Percentiles rank a stretch among this genome's conserved stretches.
These are phyloP conservation scores for Gracilaria domingensis DNA, from an alignment of 23 red algal species.

Conservation along the genomic window DNA sequence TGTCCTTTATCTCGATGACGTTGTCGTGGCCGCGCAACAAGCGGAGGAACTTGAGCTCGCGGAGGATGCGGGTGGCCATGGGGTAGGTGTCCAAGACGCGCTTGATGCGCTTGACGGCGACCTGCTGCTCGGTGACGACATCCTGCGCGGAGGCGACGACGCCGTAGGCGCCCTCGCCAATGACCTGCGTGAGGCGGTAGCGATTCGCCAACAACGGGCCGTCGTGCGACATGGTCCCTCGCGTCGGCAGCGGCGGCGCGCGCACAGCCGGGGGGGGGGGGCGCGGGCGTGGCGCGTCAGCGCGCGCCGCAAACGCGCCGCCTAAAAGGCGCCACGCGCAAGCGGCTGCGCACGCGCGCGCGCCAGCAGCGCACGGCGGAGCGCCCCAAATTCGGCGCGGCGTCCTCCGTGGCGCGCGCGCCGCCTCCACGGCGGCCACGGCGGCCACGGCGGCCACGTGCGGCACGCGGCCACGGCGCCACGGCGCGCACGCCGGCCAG, in stretches of 20 bases:
- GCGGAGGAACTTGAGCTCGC: slow-evolving; percentile 90
- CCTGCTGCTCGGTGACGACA: slow-evolving; percentile 80
- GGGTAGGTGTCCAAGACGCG: slow-evolving; percentile 87
- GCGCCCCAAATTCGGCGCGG: too few relatives aligned
- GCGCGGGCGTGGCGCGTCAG: background rate
- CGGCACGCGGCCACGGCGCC: background rate
- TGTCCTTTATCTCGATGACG: slow-evolving; percentile 92
- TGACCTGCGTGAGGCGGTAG: slow-evolving; percentile 84
- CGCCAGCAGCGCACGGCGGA: too few relatives aligned
- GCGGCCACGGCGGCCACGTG: background rate
- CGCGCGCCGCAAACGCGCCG: too few relatives aligned
- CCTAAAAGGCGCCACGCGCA: too few relatives aligned
- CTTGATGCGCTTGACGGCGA: slow-evolving; percentile 95
- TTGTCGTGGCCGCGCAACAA: slow-evolving; percentile 90
- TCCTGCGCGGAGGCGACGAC: slow-evolving; percentile 93
- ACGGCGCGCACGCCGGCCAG: background rate
- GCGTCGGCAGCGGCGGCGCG: too few relatives aligned
- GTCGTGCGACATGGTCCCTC: slow-evolving; percentile 29
- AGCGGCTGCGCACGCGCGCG: too few relatives aligned
- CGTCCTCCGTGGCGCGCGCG: too few relatives aligned
- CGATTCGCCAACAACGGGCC: slow-evolving; percentile 82
- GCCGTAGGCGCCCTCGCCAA: slow-evolving; percentile 97
- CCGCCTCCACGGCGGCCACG: background rate
- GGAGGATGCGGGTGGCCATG: slow-evolving; percentile 91
- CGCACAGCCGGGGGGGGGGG: background rate